Evolutionary conservation across 306 rosid species (phyloP).

Genomic region (Malus orientalis): DNA sequence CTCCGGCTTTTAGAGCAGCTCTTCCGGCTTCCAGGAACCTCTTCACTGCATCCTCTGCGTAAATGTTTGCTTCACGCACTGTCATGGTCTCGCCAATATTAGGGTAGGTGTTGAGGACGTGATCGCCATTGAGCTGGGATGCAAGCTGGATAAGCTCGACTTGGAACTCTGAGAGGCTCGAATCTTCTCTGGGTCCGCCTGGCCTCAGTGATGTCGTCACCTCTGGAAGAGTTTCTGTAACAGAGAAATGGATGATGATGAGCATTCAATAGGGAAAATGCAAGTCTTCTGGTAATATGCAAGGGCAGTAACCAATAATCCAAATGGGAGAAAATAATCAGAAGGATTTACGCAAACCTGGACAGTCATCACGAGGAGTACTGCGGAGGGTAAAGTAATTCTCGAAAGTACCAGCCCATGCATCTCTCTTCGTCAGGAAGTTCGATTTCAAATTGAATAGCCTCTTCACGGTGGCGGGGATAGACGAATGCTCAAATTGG

Average conservation of each 20-base stretch:
- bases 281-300: neutral
- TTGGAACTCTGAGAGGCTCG: constrained; percentile 79
- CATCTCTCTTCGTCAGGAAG: constrained; percentile 94
- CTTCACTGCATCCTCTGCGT: constrained; percentile 90
- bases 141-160: constrained; percentile 86
- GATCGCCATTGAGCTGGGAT: constrained; percentile 88
- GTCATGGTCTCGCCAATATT: constrained; percentile 66
- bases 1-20: constrained; percentile 81
- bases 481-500: constrained; percentile 81
- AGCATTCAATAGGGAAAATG: neutral
- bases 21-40: constrained; percentile 86
- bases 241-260: neutral
- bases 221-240: constrained; percentile 68
- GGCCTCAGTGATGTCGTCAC: constrained; percentile 55
- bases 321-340: neutral
- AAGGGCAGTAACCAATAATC: neutral
- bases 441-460: constrained; percentile 88
- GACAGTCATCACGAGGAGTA: constrained; percentile 83
- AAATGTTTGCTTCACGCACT: constrained; percentile 70
- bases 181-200: constrained; percentile 62
- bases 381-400: constrained; percentile 56
- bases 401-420: constrained; percentile 96
- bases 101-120: constrained; percentile 69
- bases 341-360: constrained; percentile 49
- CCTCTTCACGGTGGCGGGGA: constrained; percentile 89